Base-by-base conservation (phyloP, 2,329 filamentous ascomycete genomes). In the Monosporascus ibericus region DNA sequence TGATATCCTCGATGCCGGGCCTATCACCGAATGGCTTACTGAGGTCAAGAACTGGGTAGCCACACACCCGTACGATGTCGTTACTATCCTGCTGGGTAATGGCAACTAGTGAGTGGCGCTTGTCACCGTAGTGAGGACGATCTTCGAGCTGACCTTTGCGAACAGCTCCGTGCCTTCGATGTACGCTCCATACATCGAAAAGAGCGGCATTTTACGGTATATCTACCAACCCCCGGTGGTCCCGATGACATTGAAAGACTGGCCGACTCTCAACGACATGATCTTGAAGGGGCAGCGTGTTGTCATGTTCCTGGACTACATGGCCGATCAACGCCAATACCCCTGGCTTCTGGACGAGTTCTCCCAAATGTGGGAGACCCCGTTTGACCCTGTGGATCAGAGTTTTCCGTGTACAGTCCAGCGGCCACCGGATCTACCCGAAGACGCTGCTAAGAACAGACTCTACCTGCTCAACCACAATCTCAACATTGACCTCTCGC, bases 381-480 rank as follows among this genome's bases (percentile, higher is more conserved):
- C 89, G 0, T 96, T 95, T 66, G 88, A 90, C 50, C 90, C 83
- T 3, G 64, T 69, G 17, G 68, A 83, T 64, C 71, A 71, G 48
- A 67, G 69, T 1, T 95, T 96, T 67, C 90, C 91, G 0, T 96
- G 92, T 72, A 84, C 75, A 0, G 77, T 85, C 38, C 82, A 96
- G 65, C 85, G 92, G 0, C 91, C 92, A 0, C 89, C 89, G 0
- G 73, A 80, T 44, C 72, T 95, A 52, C 63, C 72, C 2, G 63
- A 67, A 0, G 70, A 77, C 2, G 75, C 81, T 7, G 78, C 81
- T 0, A 73, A 75, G 53, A 75, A 85, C 30, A 79, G 85, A 44
- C 77, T 95, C 70, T 95, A 92, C 67, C 78, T 96, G 64, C 81
- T 87, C 63, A 96, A 96, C 70, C 92, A 96, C 74, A 96, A 96